Evolutionary conservation across 2,329 filamentous ascomycete genomes (phyloP).

Genomic region (Tolypocladium cylindrosporum): DNA sequence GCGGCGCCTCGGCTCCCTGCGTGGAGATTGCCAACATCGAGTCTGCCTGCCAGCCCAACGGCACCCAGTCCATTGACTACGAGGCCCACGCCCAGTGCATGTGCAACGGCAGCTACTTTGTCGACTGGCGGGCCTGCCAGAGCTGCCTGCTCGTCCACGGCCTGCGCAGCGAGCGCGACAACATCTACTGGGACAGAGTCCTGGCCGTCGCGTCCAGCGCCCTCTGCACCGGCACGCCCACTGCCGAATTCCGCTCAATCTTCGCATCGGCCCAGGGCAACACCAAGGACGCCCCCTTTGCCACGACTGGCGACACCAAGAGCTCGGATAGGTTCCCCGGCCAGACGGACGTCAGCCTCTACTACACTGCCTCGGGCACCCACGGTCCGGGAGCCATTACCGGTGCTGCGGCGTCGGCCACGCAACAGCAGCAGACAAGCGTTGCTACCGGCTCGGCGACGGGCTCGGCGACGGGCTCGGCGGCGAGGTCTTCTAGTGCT

Average conservation of each 20-base stretch:
- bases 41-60: constrained; percentile 17
- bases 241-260: constrained; percentile 22
- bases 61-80: constrained; percentile 12
- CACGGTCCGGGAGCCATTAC: constrained; percentile 32
- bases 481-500: background rate
- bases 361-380: constrained; percentile 26
- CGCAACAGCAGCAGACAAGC: constrained; percentile 12
- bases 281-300: constrained; percentile 7
- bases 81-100: constrained; percentile 26
- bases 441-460: constrained; percentile 5
- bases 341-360: constrained; percentile 29
- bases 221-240: constrained; percentile 28
- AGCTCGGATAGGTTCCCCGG: constrained; percentile 22
- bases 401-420: constrained; percentile 26
- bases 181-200: constrained; percentile 22
- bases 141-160: constrained; percentile 30
- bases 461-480: constrained; percentile 5
- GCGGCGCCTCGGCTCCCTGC: constrained; percentile 14
- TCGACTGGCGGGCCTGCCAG: constrained; percentile 31
- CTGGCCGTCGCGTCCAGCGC: constrained; percentile 21
- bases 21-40: constrained; percentile 18
- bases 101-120: constrained; percentile 32
- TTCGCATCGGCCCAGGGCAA: constrained; percentile 20
- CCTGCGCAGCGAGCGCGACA: constrained; percentile 23
- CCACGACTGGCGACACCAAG: constrained; percentile 20